phyloP scores from a whole-genome alignment of 2,329 filamentous ascomycete genomes.

The Pleoardoris graminearum region DNA sequence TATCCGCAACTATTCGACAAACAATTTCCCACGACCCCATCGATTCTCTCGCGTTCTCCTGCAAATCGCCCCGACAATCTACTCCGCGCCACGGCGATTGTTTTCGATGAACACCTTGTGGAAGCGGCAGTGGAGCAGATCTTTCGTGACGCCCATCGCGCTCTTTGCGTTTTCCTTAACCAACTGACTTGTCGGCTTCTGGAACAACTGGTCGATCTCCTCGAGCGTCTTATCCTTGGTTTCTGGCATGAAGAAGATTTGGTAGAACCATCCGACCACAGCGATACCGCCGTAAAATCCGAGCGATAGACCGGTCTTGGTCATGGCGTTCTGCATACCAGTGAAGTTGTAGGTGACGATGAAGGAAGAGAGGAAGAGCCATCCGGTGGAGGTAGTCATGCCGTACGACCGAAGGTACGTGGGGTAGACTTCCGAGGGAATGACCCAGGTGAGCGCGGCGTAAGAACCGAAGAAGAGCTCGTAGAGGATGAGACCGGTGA shows the following conservation, averaged over 20 bases:
- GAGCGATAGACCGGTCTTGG: slow-evolving; percentile 64
- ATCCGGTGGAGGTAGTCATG: slow-evolving; percentile 70
- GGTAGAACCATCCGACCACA: slow-evolving; percentile 70
- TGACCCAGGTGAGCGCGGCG: slow-evolving; percentile 41
- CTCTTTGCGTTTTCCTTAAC: slow-evolving; percentile 54
- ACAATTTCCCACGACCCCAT: neutral
- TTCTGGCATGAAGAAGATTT: slow-evolving; percentile 75
- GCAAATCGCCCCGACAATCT: neutral
- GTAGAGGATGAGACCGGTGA: slow-evolving; percentile 63
- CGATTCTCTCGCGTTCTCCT: neutral
- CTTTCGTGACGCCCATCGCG: slow-evolving; percentile 50
- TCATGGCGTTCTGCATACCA: slow-evolving; percentile 70
- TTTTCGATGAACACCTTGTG: slow-evolving; percentile 53
- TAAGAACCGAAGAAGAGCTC: slow-evolving; percentile 44
- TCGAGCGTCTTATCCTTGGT: slow-evolving; percentile 71
- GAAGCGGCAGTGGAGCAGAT: slow-evolving; percentile 50
- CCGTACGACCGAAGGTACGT: slow-evolving; percentile 74
- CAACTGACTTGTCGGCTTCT: slow-evolving; percentile 64
- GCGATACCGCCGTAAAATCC: slow-evolving; percentile 78
- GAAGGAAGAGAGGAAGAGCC: slow-evolving; percentile 72
- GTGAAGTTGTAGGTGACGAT: slow-evolving; percentile 77
- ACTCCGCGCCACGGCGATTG: slow-evolving; percentile 17
- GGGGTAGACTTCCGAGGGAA: slow-evolving; percentile 70
- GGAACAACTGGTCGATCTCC: slow-evolving; percentile 71
- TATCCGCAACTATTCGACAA: slow-evolving; percentile 2